Conservation (phyloP, 202 grass and related monocot genomes). For the Schoenoplectus tabernaemontani region DNA sequence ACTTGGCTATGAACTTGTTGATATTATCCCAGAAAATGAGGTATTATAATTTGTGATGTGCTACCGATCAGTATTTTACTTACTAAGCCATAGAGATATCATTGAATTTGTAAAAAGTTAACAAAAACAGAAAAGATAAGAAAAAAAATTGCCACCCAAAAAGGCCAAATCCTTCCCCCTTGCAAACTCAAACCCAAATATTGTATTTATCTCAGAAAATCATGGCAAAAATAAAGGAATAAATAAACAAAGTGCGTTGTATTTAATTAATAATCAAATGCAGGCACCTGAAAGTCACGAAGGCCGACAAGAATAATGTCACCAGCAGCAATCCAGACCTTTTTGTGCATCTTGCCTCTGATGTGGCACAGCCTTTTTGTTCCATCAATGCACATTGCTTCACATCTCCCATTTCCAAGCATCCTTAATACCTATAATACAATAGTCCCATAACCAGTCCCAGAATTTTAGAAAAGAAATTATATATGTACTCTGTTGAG, state of each 20-base stretch:
- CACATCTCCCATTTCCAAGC: constrained; percentile 80
- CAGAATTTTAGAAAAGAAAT: neutral
- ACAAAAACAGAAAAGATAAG: neutral
- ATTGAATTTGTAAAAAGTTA: too few species aligned
- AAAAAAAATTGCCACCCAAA: neutral
- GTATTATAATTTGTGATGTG: too few species aligned
- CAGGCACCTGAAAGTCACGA: constrained; percentile 52
- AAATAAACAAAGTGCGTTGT: neutral
- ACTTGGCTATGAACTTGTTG: neutral
- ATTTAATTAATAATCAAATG: neutral
- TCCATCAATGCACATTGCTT: constrained; percentile 78
- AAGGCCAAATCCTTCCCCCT: neutral
- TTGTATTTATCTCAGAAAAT: neutral
- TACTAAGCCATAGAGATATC: neutral
- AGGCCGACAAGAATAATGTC: constrained; percentile 87
- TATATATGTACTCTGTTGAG: neutral
- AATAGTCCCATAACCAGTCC: neutral
- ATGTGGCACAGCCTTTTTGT: constrained; percentile 81
- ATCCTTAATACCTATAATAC: constrained; percentile 42
- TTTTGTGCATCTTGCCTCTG: constrained; percentile 90
- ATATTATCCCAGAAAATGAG: neutral
- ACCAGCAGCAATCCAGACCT: constrained; percentile 83
- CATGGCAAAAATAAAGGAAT: neutral
- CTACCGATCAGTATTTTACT: too few species aligned
- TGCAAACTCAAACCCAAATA: neutral